Evolutionary conservation across 345 rosid species (phyloP).

Genomic region (Populus pruinosa): DNA sequence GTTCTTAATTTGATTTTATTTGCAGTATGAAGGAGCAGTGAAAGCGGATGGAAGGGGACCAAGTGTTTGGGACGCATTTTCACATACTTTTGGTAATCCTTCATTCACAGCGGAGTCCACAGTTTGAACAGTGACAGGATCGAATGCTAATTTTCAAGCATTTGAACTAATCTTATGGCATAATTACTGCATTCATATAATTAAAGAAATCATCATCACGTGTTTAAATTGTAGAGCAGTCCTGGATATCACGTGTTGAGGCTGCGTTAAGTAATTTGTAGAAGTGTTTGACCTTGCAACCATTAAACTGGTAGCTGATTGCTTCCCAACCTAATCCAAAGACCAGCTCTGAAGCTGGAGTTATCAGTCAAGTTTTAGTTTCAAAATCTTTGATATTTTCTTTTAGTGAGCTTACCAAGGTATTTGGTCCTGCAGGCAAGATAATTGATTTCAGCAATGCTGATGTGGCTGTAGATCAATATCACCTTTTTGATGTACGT

Average conservation of each 20-base stretch:
- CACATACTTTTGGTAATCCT: constrained; percentile 30
- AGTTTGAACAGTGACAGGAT: neutral
- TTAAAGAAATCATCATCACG: neutral
- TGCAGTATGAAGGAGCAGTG: constrained; percentile 90
- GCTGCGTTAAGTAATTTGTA: neutral
- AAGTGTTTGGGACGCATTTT: constrained; percentile 77
- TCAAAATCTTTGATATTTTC: neutral
- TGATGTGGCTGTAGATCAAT: constrained; percentile 88
- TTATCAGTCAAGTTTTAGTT: neutral
- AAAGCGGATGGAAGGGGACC: constrained; percentile 83
- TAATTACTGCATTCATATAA: neutral
- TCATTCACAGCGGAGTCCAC: neutral
- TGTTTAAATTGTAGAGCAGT: neutral
- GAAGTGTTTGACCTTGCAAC: neutral
- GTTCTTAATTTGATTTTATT: neutral
- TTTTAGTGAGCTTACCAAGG: neutral
- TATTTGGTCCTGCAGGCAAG: constrained; percentile 45
- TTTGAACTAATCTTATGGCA: neutral
- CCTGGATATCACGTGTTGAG: neutral
- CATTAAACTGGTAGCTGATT: neutral
- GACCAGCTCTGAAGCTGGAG: neutral
- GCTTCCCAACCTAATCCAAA: neutral
- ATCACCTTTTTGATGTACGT: constrained; percentile 70
- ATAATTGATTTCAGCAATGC: constrained; percentile 66
- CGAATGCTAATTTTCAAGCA: neutral